These are phyloP conservation scores for Penicillium steckii DNA, from an alignment of 495 filamentous ascomycete genomes.

Conservation along the genomic window DNA sequence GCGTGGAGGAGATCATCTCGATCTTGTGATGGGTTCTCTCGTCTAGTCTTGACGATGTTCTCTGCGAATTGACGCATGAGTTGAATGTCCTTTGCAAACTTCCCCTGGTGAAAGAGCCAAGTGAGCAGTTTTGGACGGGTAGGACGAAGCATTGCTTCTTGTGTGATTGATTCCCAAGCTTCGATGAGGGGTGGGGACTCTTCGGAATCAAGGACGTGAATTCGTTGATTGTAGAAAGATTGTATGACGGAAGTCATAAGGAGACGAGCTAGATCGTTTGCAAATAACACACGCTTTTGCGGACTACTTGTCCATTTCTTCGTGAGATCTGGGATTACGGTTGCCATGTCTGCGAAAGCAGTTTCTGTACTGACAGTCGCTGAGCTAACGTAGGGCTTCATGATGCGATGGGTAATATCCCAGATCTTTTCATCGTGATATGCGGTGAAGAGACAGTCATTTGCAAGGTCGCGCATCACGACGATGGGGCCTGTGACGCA, in stretches of 20 bases:
- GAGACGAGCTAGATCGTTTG: constrained; percentile 67
- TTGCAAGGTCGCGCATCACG: constrained; percentile 61
- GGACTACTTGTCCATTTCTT: constrained; percentile 22
- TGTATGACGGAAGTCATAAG: constrained; percentile 68
- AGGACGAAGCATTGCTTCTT: constrained; percentile 41
- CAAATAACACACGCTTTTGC: constrained; percentile 15
- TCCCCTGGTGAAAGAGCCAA: constrained; percentile 36
- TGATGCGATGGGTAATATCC: constrained; percentile 48
- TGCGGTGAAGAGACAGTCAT: constrained; percentile 76
- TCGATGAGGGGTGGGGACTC: constrained; percentile 21
- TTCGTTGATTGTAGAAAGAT: constrained; percentile 46
- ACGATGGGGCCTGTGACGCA: constrained; percentile 54
- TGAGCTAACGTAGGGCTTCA: constrained; percentile 22
- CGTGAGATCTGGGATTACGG: constrained; percentile 25
- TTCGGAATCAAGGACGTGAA: constrained; percentile 27
- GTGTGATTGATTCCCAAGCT: constrained; percentile 39
- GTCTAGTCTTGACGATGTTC: constrained; percentile 57
- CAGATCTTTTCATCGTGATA: constrained; percentile 61
- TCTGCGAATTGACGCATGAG: constrained; percentile 53
- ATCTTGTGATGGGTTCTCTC: constrained; percentile 39
- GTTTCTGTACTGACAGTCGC: constrained; percentile 9
- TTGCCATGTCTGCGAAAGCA: constrained; percentile 26
- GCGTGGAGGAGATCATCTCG: constrained; percentile 64
- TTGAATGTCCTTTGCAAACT: constrained; percentile 55
- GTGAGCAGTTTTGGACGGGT: constrained; percentile 38